These are phyloP conservation scores for Aspergillus pseudoglaucus DNA, from an alignment of 2,329 filamentous ascomycete species.

Conservation along the genomic window DNA sequence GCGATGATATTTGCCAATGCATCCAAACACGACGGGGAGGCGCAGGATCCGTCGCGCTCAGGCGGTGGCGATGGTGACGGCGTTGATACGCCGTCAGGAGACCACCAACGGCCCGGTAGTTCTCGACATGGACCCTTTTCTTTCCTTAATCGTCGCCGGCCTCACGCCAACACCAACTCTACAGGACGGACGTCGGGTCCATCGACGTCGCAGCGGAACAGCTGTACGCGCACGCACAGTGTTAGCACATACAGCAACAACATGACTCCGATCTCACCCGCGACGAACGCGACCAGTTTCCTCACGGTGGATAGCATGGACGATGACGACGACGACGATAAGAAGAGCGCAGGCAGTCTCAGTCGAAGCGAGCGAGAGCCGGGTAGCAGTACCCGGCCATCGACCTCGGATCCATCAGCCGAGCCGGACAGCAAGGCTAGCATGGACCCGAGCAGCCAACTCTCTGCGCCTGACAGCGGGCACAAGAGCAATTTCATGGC, in stretches of 20 bases:
- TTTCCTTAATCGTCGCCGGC: conserved; percentile 13
- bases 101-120: conserved; percentile 21
- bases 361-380: conserved; percentile 25
- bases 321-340: conserved; percentile 26
- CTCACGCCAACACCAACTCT: conserved; percentile 29
- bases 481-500: conserved; percentile 17
- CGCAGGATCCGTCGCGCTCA: conserved; percentile 7
- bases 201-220: conserved; percentile 30
- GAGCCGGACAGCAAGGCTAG: background rate
- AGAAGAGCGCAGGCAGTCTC: conserved; percentile 15
- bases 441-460: background rate
- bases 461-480: conserved; percentile 10
- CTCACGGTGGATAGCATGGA: conserved; percentile 37
- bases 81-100: conserved; percentile 10
- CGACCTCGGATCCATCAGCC: conserved; percentile 19
- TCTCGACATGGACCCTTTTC: conserved; percentile 18
- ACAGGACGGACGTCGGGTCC: conserved; percentile 28
- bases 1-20: conserved; percentile 23
- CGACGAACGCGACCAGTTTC: conserved; percentile 41
- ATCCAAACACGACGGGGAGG: conserved; percentile 8
- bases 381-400: conserved; percentile 21
- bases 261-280: conserved; percentile 36
- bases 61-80: conserved; percentile 6
- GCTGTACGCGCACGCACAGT: conserved; percentile 35
- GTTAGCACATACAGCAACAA: conserved; percentile 38